These are phyloP conservation scores for Boletus vinaceobasis DNA, from an alignment of 768 basidiomycete species.

Conservation along the genomic window DNA sequence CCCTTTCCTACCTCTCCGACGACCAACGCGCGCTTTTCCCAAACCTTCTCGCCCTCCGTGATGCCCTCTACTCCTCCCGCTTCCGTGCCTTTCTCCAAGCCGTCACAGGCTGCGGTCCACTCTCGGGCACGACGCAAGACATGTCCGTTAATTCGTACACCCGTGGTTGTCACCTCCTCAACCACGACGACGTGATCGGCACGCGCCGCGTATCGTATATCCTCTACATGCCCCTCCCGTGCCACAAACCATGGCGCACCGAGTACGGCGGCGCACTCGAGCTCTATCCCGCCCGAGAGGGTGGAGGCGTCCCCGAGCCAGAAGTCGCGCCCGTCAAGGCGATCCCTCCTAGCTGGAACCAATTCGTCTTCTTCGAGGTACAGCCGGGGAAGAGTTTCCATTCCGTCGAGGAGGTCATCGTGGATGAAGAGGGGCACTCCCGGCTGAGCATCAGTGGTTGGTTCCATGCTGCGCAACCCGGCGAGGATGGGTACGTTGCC, in stretches of 20 bases:
- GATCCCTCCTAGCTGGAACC: slow-evolving; percentile 84
- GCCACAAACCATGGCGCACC: slow-evolving; percentile 72
- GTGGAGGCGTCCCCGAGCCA: slow-evolving; percentile 66
- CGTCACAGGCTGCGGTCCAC: slow-evolving; percentile 89
- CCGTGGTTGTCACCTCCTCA: slow-evolving; percentile 88
- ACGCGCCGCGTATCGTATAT: slow-evolving; percentile 93
- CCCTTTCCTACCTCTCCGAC: slow-evolving; percentile 80
- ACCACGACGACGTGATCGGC: slow-evolving; percentile 98
- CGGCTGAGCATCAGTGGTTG: slow-evolving; percentile 92
- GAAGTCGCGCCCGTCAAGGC: slow-evolving; percentile 58
- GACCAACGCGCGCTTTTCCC: slow-evolving; percentile 78
- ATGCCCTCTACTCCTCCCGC: slow-evolving; percentile 82
- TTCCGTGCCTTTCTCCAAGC: slow-evolving; percentile 82
- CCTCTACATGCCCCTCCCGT: slow-evolving; percentile 87
- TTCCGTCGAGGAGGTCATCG: slow-evolving; percentile 95
- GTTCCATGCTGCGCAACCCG: slow-evolving; percentile 92
- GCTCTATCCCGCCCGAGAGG: slow-evolving; percentile 71
- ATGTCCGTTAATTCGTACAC: slow-evolving; percentile 93
- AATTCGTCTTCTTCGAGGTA: slow-evolving; percentile 87
- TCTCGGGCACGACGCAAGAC: slow-evolving; percentile 90
- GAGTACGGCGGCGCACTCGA: slow-evolving; percentile 95
- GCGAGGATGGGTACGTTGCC: slow-evolving; percentile 80
- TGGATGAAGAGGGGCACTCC: slow-evolving; percentile 64
- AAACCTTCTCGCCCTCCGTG: slow-evolving; percentile 74
- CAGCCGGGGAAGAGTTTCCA: slow-evolving; percentile 96